phyloP scores from a whole-genome alignment of 495 filamentous ascomycete species.

The Xylaria flabelliformis region DNA sequence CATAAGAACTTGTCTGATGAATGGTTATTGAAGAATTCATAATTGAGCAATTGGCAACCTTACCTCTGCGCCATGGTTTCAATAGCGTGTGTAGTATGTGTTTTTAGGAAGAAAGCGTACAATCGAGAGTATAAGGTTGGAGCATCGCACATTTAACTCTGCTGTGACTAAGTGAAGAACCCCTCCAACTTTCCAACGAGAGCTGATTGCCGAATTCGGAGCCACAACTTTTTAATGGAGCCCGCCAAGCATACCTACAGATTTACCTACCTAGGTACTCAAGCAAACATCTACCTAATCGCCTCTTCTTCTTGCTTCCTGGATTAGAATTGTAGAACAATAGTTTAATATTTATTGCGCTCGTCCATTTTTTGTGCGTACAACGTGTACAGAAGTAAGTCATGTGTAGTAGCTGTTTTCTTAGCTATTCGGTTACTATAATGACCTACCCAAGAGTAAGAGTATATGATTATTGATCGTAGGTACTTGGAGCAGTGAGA shows the following conservation, averaged over 20 bases:
- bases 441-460: too few species aligned
- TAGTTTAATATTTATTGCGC: too few species aligned
- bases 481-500: neutral
- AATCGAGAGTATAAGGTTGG: neutral
- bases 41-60: neutral
- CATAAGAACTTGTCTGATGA: constrained; percentile 63
- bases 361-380: too few species aligned
- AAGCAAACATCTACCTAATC: too few species aligned
- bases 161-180: constrained; percentile 4
- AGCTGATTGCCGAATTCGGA: constrained; percentile 30
- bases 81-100: neutral
- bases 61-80: constrained; percentile 23
- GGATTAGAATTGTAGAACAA: neutral
- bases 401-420: neutral
- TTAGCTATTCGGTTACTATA: too few species aligned
- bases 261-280: neutral
- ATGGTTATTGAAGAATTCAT: constrained; percentile 3
- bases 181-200: constrained; percentile 17
- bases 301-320: neutral
- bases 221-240: constrained; percentile 15
- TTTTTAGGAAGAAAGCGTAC: neutral
- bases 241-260: neutral
- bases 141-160: neutral
- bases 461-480: neutral
- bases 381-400: neutral